These are phyloP conservation scores for Macrolepiota dolichaula DNA, from an alignment of 768 basidiomycete genomes.

Conservation along the genomic window DNA sequence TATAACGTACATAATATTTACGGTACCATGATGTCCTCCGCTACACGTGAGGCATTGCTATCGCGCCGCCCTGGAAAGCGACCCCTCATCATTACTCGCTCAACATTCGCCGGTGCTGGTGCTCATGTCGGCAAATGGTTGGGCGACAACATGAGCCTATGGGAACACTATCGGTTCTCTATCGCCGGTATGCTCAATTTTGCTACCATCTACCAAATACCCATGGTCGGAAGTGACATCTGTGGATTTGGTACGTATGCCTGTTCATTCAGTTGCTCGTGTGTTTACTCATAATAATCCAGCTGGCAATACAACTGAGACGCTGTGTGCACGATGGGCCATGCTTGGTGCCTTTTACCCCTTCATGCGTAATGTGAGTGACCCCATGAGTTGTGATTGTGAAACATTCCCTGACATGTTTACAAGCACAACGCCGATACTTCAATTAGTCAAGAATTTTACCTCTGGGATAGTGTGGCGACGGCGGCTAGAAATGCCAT, in stretches of 20 bases:
- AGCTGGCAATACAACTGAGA: slow-evolving; percentile 63
- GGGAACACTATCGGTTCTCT: slow-evolving; percentile 56
- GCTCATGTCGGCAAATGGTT: slow-evolving; percentile 71
- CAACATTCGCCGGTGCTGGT: slow-evolving; percentile 71
- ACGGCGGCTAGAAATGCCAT: slow-evolving; percentile 58
- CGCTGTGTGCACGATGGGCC: slow-evolving; percentile 73
- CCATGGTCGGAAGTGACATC: slow-evolving; percentile 77
- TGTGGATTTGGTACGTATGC: slow-evolving; percentile 54
- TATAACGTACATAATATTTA: slow-evolving; percentile 68
- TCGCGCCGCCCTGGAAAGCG: slow-evolving; percentile 57
- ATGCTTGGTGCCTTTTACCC: slow-evolving; percentile 76
- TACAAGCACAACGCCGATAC: slow-evolving; percentile 52
- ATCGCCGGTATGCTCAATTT: slow-evolving; percentile 69
- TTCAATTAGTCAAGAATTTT: slow-evolving; percentile 63
- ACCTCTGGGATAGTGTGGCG: slow-evolving; percentile 56
- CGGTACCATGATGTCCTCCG: slow-evolving; percentile 69
- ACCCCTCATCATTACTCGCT: slow-evolving; percentile 68
- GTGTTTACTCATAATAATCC: background rate
- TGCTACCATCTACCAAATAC: slow-evolving; percentile 61
- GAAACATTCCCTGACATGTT: background rate
- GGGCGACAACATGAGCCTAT: slow-evolving; percentile 60
- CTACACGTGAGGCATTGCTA: slow-evolving; percentile 59
- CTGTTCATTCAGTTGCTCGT: background rate
- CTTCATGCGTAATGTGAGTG: slow-evolving; percentile 71
- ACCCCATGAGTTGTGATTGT: background rate